These are phyloP conservation scores for Puya raimondii DNA, from an alignment of 176 grass and related monocot species.

Conservation along the genomic window DNA sequence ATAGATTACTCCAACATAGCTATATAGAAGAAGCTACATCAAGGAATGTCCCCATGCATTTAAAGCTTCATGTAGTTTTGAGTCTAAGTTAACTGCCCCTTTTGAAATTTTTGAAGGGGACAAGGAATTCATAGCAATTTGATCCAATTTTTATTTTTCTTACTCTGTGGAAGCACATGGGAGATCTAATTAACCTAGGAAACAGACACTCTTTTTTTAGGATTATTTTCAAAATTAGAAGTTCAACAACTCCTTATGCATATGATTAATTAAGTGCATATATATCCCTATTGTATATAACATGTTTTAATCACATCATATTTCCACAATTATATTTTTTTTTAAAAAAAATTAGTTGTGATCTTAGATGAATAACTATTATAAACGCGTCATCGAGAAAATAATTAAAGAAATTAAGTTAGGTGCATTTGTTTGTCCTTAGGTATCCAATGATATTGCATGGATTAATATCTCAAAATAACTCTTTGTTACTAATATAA, in stretches of 20 bases:
- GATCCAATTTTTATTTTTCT: constrained; percentile 5
- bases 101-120: background rate
- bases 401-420: background rate
- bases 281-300: too few species aligned
- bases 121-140: background rate
- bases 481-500: too few species aligned
- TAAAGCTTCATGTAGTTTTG: constrained; percentile 1
- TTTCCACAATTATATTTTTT: too few species aligned
- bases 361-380: too few species aligned
- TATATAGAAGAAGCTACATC: background rate
- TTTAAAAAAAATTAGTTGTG: too few species aligned
- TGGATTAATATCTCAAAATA: background rate
- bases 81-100: background rate
- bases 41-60: constrained; percentile 1
- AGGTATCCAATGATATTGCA: background rate
- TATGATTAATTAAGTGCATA: too few species aligned
- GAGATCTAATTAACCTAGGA: background rate
- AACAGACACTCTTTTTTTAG: background rate
- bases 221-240: constrained; percentile 5
- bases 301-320: too few species aligned
- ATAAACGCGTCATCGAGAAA: too few species aligned
- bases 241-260: background rate
- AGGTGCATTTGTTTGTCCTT: background rate
- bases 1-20: too few species aligned
- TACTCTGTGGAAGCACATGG: constrained; percentile 2